Evolutionary conservation across 2,329 filamentous ascomycete species (phyloP).

Genomic region (Exutisphaerella laricina): DNA sequence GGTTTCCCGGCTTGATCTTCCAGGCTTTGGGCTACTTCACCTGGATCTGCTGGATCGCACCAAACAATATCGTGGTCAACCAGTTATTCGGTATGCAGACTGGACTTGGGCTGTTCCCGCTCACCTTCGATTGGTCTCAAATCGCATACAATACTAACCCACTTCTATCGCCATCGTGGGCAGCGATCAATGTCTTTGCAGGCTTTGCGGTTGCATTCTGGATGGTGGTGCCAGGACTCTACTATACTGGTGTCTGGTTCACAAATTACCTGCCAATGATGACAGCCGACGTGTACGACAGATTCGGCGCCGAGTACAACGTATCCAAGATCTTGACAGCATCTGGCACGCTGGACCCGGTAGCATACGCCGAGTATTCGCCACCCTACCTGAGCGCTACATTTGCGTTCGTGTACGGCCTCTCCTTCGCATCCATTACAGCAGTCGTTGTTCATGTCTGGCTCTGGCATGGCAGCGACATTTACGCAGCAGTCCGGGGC

Average conservation of each 20-base stretch:
- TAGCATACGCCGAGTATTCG: slow-evolving; percentile 38
- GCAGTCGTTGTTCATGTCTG: slow-evolving; percentile 34
- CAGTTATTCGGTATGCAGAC: slow-evolving; percentile 78
- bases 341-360: slow-evolving; percentile 22
- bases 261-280: slow-evolving; percentile 83
- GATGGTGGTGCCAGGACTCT: slow-evolving; percentile 40
- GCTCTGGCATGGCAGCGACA: slow-evolving; percentile 35
- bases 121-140: slow-evolving; percentile 90
- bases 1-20: slow-evolving; percentile 70
- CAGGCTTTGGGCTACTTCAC: slow-evolving; percentile 85
- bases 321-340: slow-evolving; percentile 68
- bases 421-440: slow-evolving; percentile 36
- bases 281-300: slow-evolving; percentile 79
- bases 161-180: slow-evolving; percentile 35
- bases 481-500: slow-evolving; percentile 27
- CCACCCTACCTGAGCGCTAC: slow-evolving; percentile 36
- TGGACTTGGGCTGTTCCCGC: slow-evolving; percentile 71
- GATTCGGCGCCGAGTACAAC: slow-evolving; percentile 72
- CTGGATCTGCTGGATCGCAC: slow-evolving; percentile 82
- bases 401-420: slow-evolving; percentile 36
- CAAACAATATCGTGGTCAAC: slow-evolving; percentile 76
- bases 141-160: slow-evolving; percentile 80
- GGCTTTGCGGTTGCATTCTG: slow-evolving; percentile 42
- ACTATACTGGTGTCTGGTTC: slow-evolving; percentile 57
- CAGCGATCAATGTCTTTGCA: slow-evolving; percentile 39